phyloP scores from a whole-genome alignment of 2,329 filamentous ascomycete genomes.

The Pestalotiopsis sp. region DNA sequence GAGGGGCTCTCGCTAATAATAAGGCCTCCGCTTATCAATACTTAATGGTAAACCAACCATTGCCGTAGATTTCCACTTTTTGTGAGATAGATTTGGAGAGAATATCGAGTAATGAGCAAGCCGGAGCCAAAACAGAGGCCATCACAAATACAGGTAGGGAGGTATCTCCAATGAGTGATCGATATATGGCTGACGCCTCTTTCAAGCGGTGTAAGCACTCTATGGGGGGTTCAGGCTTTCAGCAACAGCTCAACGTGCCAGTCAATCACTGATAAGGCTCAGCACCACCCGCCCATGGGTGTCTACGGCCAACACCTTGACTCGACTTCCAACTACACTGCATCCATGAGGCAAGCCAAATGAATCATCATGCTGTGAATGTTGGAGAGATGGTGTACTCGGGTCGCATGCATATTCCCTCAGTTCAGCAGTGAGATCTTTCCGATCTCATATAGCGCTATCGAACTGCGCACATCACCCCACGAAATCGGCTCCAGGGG shows the following conservation, averaged over 20 bases:
- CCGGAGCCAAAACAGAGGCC: not conserved
- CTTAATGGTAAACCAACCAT: not conserved
- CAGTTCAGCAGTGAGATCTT: too few species aligned
- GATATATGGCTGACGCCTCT: not conserved
- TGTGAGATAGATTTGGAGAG: not conserved
- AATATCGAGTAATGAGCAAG: not conserved
- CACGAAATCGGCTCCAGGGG: slow-evolving; percentile 14
- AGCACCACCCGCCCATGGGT: too few species aligned
- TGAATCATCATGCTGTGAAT: too few species aligned
- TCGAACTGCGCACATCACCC: slow-evolving; percentile 16
- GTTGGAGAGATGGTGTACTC: too few species aligned
- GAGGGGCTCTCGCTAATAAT: not conserved
- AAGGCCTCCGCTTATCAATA: not conserved
- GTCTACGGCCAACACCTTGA: too few species aligned
- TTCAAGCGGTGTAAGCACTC: not conserved
- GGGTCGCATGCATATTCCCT: too few species aligned
- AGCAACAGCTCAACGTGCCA: too few species aligned
- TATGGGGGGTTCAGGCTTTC: too few species aligned
- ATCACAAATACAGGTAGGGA: not conserved
- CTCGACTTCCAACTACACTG: too few species aligned
- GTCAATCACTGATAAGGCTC: too few species aligned
- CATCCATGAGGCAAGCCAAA: too few species aligned
- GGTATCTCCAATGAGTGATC: not conserved
- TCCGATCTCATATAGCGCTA: not conserved
- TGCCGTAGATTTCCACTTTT: not conserved